These are phyloP conservation scores for Helicostylum pulchrum DNA, from an alignment of 192 early-diverging fungal genomes.

Conservation along the genomic window DNA sequence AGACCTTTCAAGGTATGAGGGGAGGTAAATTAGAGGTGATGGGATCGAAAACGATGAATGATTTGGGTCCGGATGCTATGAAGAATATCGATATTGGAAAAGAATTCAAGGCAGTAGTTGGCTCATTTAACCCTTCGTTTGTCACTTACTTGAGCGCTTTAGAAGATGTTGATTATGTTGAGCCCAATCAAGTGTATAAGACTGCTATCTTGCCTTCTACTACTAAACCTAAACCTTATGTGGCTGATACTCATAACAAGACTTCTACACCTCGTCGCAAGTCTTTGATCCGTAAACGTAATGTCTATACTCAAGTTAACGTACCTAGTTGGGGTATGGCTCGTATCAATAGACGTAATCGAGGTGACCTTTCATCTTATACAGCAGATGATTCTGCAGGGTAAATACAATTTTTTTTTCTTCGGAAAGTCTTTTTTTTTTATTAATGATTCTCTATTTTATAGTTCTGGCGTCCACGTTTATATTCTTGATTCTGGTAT, in stretches of 20 bases:
- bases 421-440: conserved; percentile 11
- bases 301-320: neutral
- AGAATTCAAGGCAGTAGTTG: conserved; percentile 16
- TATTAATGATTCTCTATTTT: neutral
- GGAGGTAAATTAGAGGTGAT: neutral
- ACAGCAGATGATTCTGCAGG: conserved; percentile 58
- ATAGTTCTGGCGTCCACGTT: conserved; percentile 46
- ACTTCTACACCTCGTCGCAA: neutral
- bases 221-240: neutral
- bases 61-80: neutral
- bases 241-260: neutral
- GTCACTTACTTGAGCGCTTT: conserved; percentile 10
- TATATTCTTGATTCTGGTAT: conserved; percentile 70
- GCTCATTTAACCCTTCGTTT: conserved; percentile 21
- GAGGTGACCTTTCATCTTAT: conserved; percentile 43
- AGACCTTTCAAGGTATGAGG: conserved; percentile 1
- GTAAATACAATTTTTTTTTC: conserved; percentile 14
- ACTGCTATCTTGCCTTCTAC: neutral
- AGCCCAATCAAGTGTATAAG: conserved; percentile 27
- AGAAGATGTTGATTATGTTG: conserved; percentile 26
- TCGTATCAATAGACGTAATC: conserved; percentile 35
- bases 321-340: conserved; percentile 49
- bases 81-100: conserved; percentile 7
- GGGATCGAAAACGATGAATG: neutral
- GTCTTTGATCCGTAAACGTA: neutral